These are phyloP conservation scores for Haberlea rhodopensis DNA, from an alignment of 257 asterid species.

Conservation along the genomic window DNA sequence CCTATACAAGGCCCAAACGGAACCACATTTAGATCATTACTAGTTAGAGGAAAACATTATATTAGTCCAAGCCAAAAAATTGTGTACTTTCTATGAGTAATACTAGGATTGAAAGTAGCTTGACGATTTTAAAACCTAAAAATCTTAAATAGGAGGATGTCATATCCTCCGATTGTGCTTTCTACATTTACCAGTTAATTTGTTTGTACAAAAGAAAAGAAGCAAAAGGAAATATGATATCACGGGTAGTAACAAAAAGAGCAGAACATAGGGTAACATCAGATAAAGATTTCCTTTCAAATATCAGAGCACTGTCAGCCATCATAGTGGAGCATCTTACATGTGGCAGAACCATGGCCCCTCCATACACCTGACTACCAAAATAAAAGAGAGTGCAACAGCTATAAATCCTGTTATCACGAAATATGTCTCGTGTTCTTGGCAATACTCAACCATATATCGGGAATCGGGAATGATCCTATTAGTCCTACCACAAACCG, in stretches of 20 bases:
- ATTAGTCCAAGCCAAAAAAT: background rate
- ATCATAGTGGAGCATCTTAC: conserved; percentile 8
- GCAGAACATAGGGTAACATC: background rate
- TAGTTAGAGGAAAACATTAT: too few relatives aligned
- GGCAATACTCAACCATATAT: background rate
- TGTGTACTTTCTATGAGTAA: background rate
- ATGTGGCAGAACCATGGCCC: background rate
- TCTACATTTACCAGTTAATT: background rate
- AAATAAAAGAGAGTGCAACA: background rate
- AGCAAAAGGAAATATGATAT: too few relatives aligned
- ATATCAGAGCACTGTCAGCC: background rate
- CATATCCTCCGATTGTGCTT: background rate
- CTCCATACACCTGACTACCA: background rate
- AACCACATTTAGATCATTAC: background rate
- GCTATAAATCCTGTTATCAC: background rate
- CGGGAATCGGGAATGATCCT: background rate
- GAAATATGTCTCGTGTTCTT: background rate
- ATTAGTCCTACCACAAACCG: background rate
- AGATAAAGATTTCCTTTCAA: background rate
- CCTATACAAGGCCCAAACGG: too few relatives aligned
- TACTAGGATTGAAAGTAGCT: background rate
- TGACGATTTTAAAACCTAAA: background rate
- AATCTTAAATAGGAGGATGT: background rate
- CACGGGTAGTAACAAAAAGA: background rate
- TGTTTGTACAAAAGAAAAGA: too few relatives aligned